phyloP scores from a whole-genome alignment of 371 early-diverging fungal species.

The Encephalitozoon intestinalis region DNA sequence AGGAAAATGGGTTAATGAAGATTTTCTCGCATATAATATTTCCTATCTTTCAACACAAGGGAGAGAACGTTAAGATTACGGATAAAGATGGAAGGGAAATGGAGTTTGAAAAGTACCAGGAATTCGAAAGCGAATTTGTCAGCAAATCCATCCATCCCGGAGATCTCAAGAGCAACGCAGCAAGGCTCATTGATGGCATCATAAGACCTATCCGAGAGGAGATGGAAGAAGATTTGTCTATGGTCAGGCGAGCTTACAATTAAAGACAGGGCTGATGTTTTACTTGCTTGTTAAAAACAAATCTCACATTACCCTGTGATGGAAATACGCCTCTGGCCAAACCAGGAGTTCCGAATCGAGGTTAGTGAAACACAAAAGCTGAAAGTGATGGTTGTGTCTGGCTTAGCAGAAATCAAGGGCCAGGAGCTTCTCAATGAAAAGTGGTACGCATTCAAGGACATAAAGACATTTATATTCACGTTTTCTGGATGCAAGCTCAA shows the following conservation, averaged over 20 bases:
- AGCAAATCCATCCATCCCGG: slow-evolving; percentile 80
- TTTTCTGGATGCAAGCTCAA: slow-evolving; percentile 56
- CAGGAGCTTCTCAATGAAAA: slow-evolving; percentile 56
- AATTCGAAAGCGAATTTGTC: slow-evolving; percentile 74
- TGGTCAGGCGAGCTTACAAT: slow-evolving; percentile 63
- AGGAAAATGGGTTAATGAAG: slow-evolving; percentile 78
- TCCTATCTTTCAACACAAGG: slow-evolving; percentile 63
- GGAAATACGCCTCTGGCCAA: slow-evolving; percentile 18
- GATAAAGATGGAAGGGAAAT: slow-evolving; percentile 76
- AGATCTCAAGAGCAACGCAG: slow-evolving; percentile 83
- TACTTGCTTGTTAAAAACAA: neutral
- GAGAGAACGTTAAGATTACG: slow-evolving; percentile 63
- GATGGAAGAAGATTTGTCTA: slow-evolving; percentile 63
- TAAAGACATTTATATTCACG: slow-evolving; percentile 55
- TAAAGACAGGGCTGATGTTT: neutral
- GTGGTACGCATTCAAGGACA: slow-evolving; percentile 56
- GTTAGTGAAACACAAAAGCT: slow-evolving; percentile 29
- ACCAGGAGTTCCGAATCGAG: slow-evolving; percentile 45
- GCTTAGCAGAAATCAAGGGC: slow-evolving; percentile 54
- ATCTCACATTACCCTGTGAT: neutral
- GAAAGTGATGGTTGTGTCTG: slow-evolving; percentile 49
- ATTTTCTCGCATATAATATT: slow-evolving; percentile 80
- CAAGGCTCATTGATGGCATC: slow-evolving; percentile 72
- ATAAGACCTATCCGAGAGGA: slow-evolving; percentile 79
- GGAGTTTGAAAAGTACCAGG: slow-evolving; percentile 66